These are phyloP conservation scores for Bruguiera parviflora DNA, from an alignment of 345 rosid species.

Conservation along the genomic window DNA sequence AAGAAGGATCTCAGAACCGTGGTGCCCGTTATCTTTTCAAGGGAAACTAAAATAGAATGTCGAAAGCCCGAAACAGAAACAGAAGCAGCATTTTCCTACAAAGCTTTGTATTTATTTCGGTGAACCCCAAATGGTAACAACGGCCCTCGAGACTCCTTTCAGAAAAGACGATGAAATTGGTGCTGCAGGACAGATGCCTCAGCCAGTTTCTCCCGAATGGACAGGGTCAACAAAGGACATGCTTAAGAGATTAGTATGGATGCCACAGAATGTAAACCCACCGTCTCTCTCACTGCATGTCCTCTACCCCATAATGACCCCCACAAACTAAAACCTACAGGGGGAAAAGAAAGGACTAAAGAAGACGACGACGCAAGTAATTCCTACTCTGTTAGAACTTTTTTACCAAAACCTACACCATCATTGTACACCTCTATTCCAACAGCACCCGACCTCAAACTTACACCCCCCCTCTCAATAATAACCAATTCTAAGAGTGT, in stretches of 20 bases:
- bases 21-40: too few relatives aligned
- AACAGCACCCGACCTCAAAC: too few relatives aligned
- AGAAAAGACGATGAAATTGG: neutral
- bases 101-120: neutral
- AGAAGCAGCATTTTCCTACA: conserved; percentile 3
- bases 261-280: neutral
- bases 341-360: neutral
- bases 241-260: neutral
- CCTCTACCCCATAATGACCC: neutral
- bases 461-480: conserved; percentile 11
- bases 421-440: conserved; percentile 25
- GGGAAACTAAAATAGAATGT: too few relatives aligned
- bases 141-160: neutral
- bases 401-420: conserved; percentile 23
- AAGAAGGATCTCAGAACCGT: too few relatives aligned
- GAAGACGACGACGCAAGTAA: conserved; percentile 8
- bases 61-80: neutral
- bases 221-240: neutral
- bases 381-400: conserved; percentile 24
- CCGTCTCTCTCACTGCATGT: neutral
- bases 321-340: neutral
- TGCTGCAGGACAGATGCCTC: neutral
- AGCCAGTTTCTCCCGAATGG: too few relatives aligned
- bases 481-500: conserved; percentile 23
- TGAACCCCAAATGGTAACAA: neutral